A percentile compares a stretch with the other conserved stretches of the same genome.
These are phyloP conservation scores for Fusarium sp. DNA, from an alignment of 2,329 filamentous ascomycete species.

Conservation along the genomic window DNA sequence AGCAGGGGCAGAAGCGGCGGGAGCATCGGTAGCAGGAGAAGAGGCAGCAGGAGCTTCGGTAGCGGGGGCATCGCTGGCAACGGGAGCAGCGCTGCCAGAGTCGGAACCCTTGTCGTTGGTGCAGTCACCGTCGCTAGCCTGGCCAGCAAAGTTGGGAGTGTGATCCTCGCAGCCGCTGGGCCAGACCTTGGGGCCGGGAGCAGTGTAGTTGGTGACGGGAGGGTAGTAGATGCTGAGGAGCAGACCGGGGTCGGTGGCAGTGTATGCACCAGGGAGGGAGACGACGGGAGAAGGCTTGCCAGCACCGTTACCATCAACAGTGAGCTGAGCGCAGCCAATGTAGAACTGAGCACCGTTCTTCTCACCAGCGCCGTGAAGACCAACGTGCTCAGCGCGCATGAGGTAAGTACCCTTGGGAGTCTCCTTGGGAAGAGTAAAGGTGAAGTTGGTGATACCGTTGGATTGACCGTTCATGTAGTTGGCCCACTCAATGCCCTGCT, in stretches of 20 bases:
- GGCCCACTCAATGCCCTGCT: constrained; percentile 49
- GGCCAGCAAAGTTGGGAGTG: constrained; percentile 51
- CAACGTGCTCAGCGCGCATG: constrained; percentile 53
- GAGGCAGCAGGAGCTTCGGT: constrained; percentile 7
- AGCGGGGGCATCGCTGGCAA: constrained; percentile 17
- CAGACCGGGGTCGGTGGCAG: constrained; percentile 50
- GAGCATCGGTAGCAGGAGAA: constrained; percentile 2
- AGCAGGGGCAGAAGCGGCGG: constrained; percentile 31
- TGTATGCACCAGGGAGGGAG: constrained; percentile 50
- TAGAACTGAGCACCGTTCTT: constrained; percentile 54
- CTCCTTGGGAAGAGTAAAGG: constrained; percentile 47
- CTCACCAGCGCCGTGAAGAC: constrained; percentile 49
- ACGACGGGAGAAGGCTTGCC: constrained; percentile 46
- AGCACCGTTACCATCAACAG: constrained; percentile 48
- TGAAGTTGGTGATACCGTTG: constrained; percentile 51
- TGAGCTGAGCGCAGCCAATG: constrained; percentile 52
- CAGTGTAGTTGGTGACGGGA: constrained; percentile 47
- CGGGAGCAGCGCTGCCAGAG: constrained; percentile 26
- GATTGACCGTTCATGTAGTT: constrained; percentile 46
- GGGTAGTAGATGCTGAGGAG: constrained; percentile 53
- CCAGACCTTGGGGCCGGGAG: constrained; percentile 51
- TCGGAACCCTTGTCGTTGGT: constrained; percentile 41
- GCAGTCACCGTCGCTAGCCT: constrained; percentile 52
- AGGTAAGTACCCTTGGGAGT: constrained; percentile 50
- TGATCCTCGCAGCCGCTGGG: constrained; percentile 52